A percentile compares a stretch with the other conserved stretches of the same genome.
Evolutionary conservation across 345 rosid species (phyloP).

Genomic region (Ailanthus altissimus): DNA sequence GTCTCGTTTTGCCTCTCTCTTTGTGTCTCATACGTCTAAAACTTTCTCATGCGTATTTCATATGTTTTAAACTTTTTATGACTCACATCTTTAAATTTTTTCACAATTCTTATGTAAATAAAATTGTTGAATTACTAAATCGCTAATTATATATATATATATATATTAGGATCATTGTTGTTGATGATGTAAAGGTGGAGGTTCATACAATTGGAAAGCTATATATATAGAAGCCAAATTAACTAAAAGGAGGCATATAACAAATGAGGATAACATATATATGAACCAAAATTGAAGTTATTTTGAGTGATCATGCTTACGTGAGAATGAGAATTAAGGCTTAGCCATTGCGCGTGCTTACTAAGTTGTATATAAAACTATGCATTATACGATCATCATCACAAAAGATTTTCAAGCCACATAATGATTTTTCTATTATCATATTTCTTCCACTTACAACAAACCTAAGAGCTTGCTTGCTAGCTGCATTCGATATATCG

Average conservation of each 20-base stretch:
- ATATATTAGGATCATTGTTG: background rate
- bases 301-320: conserved; percentile 21
- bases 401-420: conserved; percentile 18
- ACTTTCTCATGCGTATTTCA: no score
- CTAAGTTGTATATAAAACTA: background rate
- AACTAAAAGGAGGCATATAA: no score
- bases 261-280: background rate
- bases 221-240: background rate
- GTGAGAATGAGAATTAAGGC: conserved; percentile 14
- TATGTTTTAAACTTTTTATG: no score
- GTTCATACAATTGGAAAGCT: background rate
- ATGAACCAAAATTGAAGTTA: background rate
- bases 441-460: conserved; percentile 23
- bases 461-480: conserved; percentile 4
- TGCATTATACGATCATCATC: no score
- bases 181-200: no score
- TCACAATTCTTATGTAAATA: no score
- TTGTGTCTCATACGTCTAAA: no score
- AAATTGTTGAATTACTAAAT: no score
- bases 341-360: conserved; percentile 20
- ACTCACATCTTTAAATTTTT: no score
- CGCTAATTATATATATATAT: background rate
- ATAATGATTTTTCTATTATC: conserved; percentile 14
- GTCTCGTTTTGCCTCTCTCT: no score
- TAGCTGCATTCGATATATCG: background rate